phyloP scores from a whole-genome alignment of 768 basidiomycete species.

The Arthromyces matolae region DNA sequence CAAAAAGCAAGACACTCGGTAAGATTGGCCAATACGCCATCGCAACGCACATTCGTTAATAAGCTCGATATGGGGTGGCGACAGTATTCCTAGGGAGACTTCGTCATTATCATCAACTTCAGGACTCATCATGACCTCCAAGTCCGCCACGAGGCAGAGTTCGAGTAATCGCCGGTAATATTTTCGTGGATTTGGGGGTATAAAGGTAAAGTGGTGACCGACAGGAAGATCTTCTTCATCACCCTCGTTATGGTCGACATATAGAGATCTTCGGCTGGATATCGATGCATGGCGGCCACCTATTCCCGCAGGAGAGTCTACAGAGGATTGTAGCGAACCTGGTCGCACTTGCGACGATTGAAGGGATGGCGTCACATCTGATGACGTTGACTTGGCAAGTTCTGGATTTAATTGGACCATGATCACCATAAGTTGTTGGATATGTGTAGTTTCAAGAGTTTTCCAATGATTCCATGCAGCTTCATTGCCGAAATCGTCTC shows the following conservation, averaged over 20 bases:
- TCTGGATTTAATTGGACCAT: slow-evolving; percentile 87
- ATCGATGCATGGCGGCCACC: slow-evolving; percentile 57
- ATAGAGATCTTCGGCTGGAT: slow-evolving; percentile 65
- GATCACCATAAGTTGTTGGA: slow-evolving; percentile 84
- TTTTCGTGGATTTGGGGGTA: slow-evolving; percentile 83
- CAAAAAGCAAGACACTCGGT: slow-evolving; percentile 76
- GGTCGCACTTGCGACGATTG: slow-evolving; percentile 49
- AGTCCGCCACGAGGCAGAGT: slow-evolving; percentile 76
- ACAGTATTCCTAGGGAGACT: slow-evolving; percentile 90
- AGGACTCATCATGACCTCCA: slow-evolving; percentile 86
- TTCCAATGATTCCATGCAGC: slow-evolving; percentile 85
- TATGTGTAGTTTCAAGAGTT: slow-evolving; percentile 71
- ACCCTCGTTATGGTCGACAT: slow-evolving; percentile 36
- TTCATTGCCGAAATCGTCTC: slow-evolving; percentile 83
- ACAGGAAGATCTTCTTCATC: slow-evolving; percentile 67
- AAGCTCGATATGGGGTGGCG: slow-evolving; percentile 71
- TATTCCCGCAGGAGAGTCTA: slow-evolving; percentile 28
- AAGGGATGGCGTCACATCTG: slow-evolving; percentile 47
- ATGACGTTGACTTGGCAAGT: slow-evolving; percentile 73
- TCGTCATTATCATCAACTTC: slow-evolving; percentile 94
- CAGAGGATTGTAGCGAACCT: slow-evolving; percentile 54
- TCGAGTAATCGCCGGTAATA: slow-evolving; percentile 85
- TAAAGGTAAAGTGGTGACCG: slow-evolving; percentile 81
- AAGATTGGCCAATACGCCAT: slow-evolving; percentile 84
- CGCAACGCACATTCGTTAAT: slow-evolving; percentile 84